Conservation (phyloP, 345 rosid genomes). For the Corymbia maculata region DNA sequence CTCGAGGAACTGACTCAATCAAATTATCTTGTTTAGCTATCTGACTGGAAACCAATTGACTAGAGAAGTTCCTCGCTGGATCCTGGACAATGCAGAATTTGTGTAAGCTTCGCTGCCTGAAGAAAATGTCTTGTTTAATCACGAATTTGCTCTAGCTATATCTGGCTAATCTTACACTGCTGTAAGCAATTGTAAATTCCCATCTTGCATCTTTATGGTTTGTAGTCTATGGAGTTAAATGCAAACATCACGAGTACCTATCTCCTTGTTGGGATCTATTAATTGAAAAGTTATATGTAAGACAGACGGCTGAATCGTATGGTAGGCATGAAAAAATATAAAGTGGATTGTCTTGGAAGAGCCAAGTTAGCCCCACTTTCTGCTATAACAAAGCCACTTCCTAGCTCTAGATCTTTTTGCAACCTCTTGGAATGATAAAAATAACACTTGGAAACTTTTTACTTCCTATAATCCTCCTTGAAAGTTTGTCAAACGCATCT, state of each 20-base stretch:
- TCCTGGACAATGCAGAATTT: not conserved
- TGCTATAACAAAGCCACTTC: not conserved
- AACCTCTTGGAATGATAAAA: not conserved
- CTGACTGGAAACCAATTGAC: not conserved
- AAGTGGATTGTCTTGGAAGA: not conserved
- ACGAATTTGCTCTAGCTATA: too few species aligned
- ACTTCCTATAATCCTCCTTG: not conserved
- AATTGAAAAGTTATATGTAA: not conserved
- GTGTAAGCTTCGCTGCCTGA: not conserved
- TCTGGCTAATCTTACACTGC: not conserved
- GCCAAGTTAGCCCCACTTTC: not conserved
- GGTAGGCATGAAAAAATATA: not conserved
- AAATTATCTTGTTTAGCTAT: not conserved
- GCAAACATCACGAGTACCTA: not conserved
- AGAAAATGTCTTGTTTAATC: not conserved
- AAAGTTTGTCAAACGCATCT: not conserved
- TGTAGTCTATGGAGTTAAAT: not conserved
- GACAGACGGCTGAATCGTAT: not conserved
- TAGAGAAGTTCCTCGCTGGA: conserved; percentile 1
- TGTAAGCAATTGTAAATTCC: not conserved
- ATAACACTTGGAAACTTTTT: not conserved
- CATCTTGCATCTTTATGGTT: not conserved
- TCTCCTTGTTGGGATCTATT: not conserved
- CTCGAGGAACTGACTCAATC: not conserved
- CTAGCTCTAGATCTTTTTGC: not conserved